These are phyloP conservation scores for Wickerhamomyces alni DNA, from an alignment of 805 yeast species.

Conservation along the genomic window DNA sequence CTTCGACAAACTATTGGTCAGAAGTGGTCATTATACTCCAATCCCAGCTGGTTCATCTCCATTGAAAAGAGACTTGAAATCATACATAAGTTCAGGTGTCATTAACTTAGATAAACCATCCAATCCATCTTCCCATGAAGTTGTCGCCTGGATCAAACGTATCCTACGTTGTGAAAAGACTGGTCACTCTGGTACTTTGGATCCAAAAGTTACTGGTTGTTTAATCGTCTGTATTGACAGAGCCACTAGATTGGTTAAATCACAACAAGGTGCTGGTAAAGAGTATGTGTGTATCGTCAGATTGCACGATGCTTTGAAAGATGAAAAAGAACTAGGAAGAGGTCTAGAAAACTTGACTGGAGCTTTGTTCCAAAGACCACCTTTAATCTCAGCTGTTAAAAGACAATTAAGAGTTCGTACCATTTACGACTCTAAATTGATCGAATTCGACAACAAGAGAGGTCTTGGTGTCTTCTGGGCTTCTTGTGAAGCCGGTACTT, in stretches of 20 bases:
- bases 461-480: constrained; percentile 99
- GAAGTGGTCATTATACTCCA: constrained; percentile 97
- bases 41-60: constrained; percentile 96
- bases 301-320: constrained; percentile 88
- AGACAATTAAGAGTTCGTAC: constrained; percentile 98
- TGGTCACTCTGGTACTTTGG: constrained; percentile 98
- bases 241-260: constrained; percentile 95
- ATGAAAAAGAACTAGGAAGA: constrained; percentile 83
- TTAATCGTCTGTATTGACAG: constrained; percentile 96
- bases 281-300: constrained; percentile 98
- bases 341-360: constrained; percentile 93
- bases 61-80: constrained; percentile 84
- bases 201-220: constrained; percentile 98
- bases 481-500: constrained; percentile 99
- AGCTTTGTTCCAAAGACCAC: constrained; percentile 98
- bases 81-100: constrained; percentile 90
- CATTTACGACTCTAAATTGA: constrained; percentile 89
- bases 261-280: constrained; percentile 99
- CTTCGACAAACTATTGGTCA: constrained; percentile 88
- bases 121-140: constrained; percentile 98
- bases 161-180: constrained; percentile 94
- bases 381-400: constrained; percentile 97
- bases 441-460: constrained; percentile 96
- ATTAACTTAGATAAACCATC: constrained; percentile 97
- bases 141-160: constrained; percentile 98